phyloP scores from a whole-genome alignment of 805 yeast genomes.

The Jamesozyma spencerorum region DNA sequence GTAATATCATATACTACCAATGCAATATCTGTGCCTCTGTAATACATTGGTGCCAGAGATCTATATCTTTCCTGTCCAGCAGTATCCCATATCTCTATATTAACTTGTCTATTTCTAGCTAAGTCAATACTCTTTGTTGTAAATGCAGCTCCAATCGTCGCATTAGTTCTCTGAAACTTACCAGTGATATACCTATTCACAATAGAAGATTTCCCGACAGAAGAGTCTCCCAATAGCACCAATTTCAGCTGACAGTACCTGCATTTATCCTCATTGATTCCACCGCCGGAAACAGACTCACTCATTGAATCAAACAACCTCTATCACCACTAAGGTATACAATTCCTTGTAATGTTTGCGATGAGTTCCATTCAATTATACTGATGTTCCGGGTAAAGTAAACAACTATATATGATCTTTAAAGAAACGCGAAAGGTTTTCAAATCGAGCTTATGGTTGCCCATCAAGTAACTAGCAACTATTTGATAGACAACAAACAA shows the following conservation, averaged over 20 bases:
- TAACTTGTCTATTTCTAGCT: slow-evolving; percentile 42
- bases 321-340: too few relatives aligned
- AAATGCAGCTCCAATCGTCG: slow-evolving; percentile 82
- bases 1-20: slow-evolving; percentile 71
- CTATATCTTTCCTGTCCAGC: slow-evolving; percentile 79
- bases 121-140: slow-evolving; percentile 56
- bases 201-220: slow-evolving; percentile 60
- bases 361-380: too few relatives aligned
- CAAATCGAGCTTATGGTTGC: too few relatives aligned
- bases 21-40: slow-evolving; percentile 73
- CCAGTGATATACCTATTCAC: slow-evolving; percentile 66
- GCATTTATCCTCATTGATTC: background rate
- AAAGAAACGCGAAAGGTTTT: background rate
- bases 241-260: slow-evolving; percentile 32
- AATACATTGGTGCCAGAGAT: slow-evolving; percentile 75
- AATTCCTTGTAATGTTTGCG: too few relatives aligned
- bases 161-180: slow-evolving; percentile 66
- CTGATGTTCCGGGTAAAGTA: too few relatives aligned
- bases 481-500: too few relatives aligned
- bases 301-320: too few relatives aligned
- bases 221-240: slow-evolving; percentile 56
- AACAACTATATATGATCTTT: background rate
- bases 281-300: too few relatives aligned
- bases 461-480: too few relatives aligned
- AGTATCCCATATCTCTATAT: slow-evolving; percentile 80